Base-by-base conservation (phyloP, 129 eudicot species). In the Mikania micrantha region DNA sequence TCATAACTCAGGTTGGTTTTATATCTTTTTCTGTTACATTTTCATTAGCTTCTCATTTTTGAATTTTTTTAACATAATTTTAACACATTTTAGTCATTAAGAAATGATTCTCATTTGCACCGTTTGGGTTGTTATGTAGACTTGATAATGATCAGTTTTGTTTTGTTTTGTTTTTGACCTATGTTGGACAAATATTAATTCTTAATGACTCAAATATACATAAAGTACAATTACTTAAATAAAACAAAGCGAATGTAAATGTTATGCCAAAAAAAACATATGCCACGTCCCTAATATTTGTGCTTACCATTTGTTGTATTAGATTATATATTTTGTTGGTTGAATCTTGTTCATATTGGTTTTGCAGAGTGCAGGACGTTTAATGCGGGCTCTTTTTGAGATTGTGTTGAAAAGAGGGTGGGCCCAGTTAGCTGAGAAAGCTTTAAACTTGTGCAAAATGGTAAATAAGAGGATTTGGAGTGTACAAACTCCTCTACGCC, bases 351-450 rank as follows among this genome's bases (percentile, higher is more conserved):
- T 7, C 5, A 27, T 39, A 13, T 17, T 80, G 12, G 20, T 56
- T 73, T 66, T 84, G 75, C 91, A 93, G 98, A 93, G 96, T 73
- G 98, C 98, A 19, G 98, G 95, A 29, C 96, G 96, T 74, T 91
- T 93, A 8, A 86, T 93, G 95, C 84, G 98, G 24, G 87, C 96
- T n/a, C 90, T 93, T 16, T 93, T 93, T 77, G 98, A 93, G 85
- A 93, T 93, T 27, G 92, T 88, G 28, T 63, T 93, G 73, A 93
- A 88, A 74, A 79, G 95, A 76, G 96, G 98, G 77, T 93, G 98
- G 98, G 96, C 98, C n/a, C 98, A 86, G 77, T 50, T 93, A 50
- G 88, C 96, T 1, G 96, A 84, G 76, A 93, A 93, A 78, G 98
- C 96, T 64, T 80, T 92, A 73, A 88, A 86, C 67, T 75, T 87